Evolutionary conservation across 768 basidiomycete genomes (phyloP).

Genomic region (Galerina sulciceps): DNA sequence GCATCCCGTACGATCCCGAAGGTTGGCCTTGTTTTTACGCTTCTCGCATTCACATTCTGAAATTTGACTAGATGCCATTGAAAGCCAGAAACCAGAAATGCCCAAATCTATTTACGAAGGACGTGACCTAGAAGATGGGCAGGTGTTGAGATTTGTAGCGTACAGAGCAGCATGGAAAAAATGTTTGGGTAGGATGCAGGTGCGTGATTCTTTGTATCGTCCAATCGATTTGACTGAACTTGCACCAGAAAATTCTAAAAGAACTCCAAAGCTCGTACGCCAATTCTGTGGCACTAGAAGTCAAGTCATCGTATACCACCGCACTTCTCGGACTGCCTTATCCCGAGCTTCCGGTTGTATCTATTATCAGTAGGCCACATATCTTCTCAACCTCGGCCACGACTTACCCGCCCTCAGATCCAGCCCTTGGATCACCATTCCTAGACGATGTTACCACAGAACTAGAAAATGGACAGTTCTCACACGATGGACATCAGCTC

Average conservation of each 20-base stretch:
- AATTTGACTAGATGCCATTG: not conserved
- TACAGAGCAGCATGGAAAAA: slow-evolving; percentile 64
- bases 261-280: slow-evolving; percentile 54
- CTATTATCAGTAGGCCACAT: slow-evolving; percentile 51
- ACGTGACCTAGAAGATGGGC: slow-evolving; percentile 15
- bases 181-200: slow-evolving; percentile 61
- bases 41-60: not conserved
- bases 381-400: not conserved
- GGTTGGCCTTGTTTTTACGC: not conserved
- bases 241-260: slow-evolving; percentile 46
- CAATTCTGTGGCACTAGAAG: slow-evolving; percentile 43
- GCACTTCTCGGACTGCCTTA: slow-evolving; percentile 60
- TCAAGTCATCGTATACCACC: slow-evolving; percentile 48
- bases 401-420: slow-evolving; percentile 33
- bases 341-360: slow-evolving; percentile 62
- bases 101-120: not conserved
- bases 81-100: not conserved
- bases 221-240: slow-evolving; percentile 8
- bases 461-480: slow-evolving; percentile 33
- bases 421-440: slow-evolving; percentile 49
- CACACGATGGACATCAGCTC: slow-evolving; percentile 4
- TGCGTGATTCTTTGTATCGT: slow-evolving; percentile 26
- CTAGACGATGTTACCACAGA: slow-evolving; percentile 45
- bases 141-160: slow-evolving; percentile 43
- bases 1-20: slow-evolving; percentile 16